Evolutionary conservation across 1,284 basidiomycete genomes (phyloP).

Genomic region (Microbotryum lychnidis-dioicae): DNA sequence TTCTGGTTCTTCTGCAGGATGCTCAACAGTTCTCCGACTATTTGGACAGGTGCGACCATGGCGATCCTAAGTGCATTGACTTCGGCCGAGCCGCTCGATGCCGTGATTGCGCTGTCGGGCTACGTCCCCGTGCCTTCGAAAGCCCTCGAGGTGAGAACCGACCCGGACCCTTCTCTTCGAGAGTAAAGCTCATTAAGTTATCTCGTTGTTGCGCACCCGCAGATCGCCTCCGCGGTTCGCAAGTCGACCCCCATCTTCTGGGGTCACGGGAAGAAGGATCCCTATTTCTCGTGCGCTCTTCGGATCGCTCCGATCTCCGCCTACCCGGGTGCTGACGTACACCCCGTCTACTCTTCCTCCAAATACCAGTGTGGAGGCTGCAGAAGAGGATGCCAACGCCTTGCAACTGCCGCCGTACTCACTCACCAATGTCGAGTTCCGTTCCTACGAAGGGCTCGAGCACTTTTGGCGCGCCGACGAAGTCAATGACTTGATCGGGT

Average conservation of each 20-base stretch:
- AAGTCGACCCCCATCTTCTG: constrained; percentile 18
- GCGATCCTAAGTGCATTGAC: constrained; percentile 15
- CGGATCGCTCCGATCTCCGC: not conserved
- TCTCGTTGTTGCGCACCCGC: not conserved
- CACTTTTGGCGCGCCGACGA: constrained; percentile 17
- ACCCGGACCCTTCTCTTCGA: not conserved
- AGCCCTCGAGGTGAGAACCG: constrained; percentile 4
- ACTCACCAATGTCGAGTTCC: constrained; percentile 1
- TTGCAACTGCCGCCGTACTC: not conserved
- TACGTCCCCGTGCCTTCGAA: constrained; percentile 15
- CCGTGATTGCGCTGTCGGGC: constrained; percentile 14
- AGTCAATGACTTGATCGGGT: constrained; percentile 11
- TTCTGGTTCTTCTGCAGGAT: no score
- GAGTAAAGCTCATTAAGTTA: not conserved
- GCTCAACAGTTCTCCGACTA: no score
- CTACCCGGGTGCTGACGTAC: not conserved
- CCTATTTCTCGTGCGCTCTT: constrained; percentile 9
- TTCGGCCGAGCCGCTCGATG: constrained; percentile 10
- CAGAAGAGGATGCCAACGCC: not conserved
- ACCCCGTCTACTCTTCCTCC: not conserved
- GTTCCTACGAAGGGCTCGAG: constrained; percentile 8
- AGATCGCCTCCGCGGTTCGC: constrained; percentile 4
- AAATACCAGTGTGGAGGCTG: not conserved
- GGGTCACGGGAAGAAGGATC: constrained; percentile 17
- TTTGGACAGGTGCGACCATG: constrained; percentile 21